Base-by-base conservation (phyloP, 148 eudicot genomes). In the Arbutus unedo region DNA sequence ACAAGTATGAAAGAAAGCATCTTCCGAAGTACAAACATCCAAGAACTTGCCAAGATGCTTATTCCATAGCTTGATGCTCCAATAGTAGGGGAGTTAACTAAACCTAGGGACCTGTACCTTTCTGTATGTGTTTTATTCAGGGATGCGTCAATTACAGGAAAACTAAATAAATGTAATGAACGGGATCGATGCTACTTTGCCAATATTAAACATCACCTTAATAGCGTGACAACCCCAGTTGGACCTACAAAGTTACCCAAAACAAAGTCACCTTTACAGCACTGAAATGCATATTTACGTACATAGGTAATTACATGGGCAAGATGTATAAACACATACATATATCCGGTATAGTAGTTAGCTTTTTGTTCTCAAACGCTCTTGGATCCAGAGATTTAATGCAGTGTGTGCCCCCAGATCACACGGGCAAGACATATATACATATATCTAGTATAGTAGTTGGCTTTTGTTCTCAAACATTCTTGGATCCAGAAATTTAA, bases 71-170 rank as follows among this genome's bases (percentile, higher is more conserved):
- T 51, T 23, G 44, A 23, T 76, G 78, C 41, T 49, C 15, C 53
- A 23, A 23, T 49, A 21, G 44, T 44, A 72, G 1, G 25, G 76
- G 21, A 74, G 48, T 18, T 74, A 48, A 21, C 5, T 49, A 18
- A 18, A 19, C 11, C 51, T 19, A 25, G 56, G 56, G 78, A 74
- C 56, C 9, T 4, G 7, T 23, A 25, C 19, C 45, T 50, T 51
- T 53, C 60, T 53, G 45, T 76, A 50, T 53, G 60, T 25, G 21
- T 50, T n/a, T 45, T 4, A 76, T 53, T 41, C 19, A 38, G 8
- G n/a, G 31, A 74, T 47, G 77, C 77, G 47, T 48, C 54, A n/a
- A 48, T 48, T 31, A 74, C 55, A 48, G 25, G 77, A 49, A 74
- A 76, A 76, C 2, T 0, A 51, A 25, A 31, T 53, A 5, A 44